Evolutionary conservation across 176 grass and related monocot genomes (phyloP).

Genomic region (Pharus latifolius): DNA sequence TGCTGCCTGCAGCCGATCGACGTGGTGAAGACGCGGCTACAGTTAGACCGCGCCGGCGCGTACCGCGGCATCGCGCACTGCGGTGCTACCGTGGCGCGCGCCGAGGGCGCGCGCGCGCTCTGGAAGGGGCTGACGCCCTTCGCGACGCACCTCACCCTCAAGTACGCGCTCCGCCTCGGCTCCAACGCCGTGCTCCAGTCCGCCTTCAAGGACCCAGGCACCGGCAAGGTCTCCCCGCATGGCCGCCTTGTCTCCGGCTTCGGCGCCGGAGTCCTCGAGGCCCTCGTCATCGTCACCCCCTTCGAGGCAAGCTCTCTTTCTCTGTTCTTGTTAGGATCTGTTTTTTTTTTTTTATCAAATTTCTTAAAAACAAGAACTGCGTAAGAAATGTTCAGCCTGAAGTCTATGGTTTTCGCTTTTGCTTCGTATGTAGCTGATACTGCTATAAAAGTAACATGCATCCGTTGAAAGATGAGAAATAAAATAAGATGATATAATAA

Average conservation of each 20-base stretch:
- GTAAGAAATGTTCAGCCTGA: neutral
- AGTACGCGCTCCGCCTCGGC: slow-evolving; percentile 92
- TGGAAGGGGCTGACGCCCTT: slow-evolving; percentile 99
- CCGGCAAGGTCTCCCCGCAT: slow-evolving; percentile 62
- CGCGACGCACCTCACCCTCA: slow-evolving; percentile 95
- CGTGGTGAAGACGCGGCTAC: slow-evolving; percentile 92
- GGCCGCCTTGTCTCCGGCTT: slow-evolving; percentile 60
- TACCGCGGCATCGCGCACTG: slow-evolving; percentile 86
- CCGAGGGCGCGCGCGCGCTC: slow-evolving; percentile 80
- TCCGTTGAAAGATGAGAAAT: no score
- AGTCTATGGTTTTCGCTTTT: no score
- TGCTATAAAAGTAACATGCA: no score
- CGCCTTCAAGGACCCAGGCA: slow-evolving; percentile 68
- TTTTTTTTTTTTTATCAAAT: no score
- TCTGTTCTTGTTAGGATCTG: neutral
- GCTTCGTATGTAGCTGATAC: no score
- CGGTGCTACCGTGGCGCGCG: slow-evolving; percentile 47
- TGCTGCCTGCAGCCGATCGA: slow-evolving; percentile 98
- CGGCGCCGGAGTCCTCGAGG: slow-evolving; percentile 92
- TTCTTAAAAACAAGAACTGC: neutral
- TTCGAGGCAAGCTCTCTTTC: slow-evolving; percentile 52
- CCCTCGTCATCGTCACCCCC: slow-evolving; percentile 94
- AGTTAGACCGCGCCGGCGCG: slow-evolving; percentile 58
- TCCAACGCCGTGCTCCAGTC: slow-evolving; percentile 91
- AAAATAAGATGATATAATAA: no score